Percentiles rank a stretch among this genome's conserved stretches.
Conservation (phyloP, 1,284 basidiomycete species). For the Cystobasidium sp. region DNA sequence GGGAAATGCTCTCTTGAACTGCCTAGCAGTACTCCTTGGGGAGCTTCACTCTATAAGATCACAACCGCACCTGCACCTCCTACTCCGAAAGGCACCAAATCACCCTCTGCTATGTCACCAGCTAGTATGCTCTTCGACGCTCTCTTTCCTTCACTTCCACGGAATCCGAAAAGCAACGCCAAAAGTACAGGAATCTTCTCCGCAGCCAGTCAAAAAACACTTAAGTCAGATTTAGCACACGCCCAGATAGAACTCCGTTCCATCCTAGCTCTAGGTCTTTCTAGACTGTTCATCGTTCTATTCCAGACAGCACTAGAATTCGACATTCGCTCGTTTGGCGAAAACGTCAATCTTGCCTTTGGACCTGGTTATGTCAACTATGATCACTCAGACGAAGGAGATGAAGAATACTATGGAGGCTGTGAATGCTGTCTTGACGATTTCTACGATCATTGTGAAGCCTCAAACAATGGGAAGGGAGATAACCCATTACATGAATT, state of each 20-base stretch:
- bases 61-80: conserved; percentile 18
- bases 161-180: neutral
- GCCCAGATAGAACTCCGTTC: conserved; percentile 31
- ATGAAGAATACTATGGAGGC: conserved; percentile 41
- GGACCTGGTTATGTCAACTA: conserved; percentile 26
- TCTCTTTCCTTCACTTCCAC: conserved; percentile 26
- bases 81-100: conserved; percentile 3
- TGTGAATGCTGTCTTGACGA: conserved; percentile 44
- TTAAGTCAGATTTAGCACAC: conserved; percentile 10
- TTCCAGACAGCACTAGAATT: conserved; percentile 43
- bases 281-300: conserved; percentile 41
- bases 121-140: conserved; percentile 42
- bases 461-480: conserved; percentile 1
- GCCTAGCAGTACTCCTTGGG: conserved; percentile 26
- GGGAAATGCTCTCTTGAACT: conserved; percentile 36
- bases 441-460: conserved; percentile 18
- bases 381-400: conserved; percentile 19
- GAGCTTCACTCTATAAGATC: conserved; percentile 36
- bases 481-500: conserved; percentile 39
- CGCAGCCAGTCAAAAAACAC: conserved; percentile 4
- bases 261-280: conserved; percentile 39
- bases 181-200: conserved; percentile 10
- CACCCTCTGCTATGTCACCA: conserved; percentile 17
- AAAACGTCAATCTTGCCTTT: conserved; percentile 42
- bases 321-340: conserved; percentile 43